Percentiles rank a stretch among this genome's conserved stretches.
Evolutionary conservation across 139 green algal species (phyloP).

Genomic region (Pleodorina starrii): DNA sequence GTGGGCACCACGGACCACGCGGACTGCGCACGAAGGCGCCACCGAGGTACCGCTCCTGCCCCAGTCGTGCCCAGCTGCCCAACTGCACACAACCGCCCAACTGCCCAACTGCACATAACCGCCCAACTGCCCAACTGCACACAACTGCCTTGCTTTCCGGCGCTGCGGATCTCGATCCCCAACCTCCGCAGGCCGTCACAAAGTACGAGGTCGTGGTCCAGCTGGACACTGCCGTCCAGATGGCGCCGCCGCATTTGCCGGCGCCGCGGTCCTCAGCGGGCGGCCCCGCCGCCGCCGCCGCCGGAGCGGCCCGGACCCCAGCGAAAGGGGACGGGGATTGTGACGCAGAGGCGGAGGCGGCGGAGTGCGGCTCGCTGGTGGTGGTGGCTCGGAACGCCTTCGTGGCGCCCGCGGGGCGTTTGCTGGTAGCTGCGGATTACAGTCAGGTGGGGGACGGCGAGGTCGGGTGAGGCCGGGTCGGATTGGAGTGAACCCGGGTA

Average conservation of each 20-base stretch:
- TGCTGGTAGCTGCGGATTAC: constrained; percentile 62
- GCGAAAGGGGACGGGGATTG: background rate
- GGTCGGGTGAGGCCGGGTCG: background rate
- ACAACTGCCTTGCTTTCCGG: no score
- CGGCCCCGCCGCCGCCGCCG: no score
- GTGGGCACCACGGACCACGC: no score
- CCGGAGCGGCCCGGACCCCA: background rate
- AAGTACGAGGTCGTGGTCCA: constrained; percentile 62
- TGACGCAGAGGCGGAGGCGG: background rate
- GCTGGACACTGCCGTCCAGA: background rate
- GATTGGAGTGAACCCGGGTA: background rate
- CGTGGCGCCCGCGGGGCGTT: constrained; percentile 52
- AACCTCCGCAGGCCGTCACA: constrained; percentile 77
- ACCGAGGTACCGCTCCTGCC: no score
- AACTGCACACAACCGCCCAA: no score
- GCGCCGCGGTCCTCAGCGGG: background rate
- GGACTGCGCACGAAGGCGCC: no score
- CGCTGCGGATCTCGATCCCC: no score
- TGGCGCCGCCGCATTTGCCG: background rate
- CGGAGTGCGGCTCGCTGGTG: background rate
- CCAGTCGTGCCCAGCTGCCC: no score
- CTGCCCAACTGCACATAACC: no score
- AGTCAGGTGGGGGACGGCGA: constrained; percentile 43
- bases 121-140: no score
- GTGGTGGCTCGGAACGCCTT: constrained; percentile 73